Conservation (phyloP, 495 filamentous ascomycete species). For the Neohortaea acidophila region DNA sequence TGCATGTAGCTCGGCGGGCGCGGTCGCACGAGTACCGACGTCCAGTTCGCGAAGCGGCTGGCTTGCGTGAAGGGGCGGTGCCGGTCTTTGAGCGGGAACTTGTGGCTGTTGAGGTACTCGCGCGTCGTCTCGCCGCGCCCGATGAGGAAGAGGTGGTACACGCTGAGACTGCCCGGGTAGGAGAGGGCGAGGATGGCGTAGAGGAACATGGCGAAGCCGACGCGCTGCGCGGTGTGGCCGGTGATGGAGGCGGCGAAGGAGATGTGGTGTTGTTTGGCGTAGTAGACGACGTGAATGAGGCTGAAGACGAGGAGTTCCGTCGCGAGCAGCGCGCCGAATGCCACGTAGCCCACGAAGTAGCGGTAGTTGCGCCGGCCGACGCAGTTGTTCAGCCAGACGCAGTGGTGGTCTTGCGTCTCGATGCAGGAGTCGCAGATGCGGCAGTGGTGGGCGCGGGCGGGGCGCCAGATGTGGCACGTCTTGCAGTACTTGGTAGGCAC, state of each 20-base stretch:
- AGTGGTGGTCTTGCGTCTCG: slow-evolving; percentile 96
- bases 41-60: slow-evolving; percentile 61
- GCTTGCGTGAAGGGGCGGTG: slow-evolving; percentile 82
- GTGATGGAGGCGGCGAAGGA: slow-evolving; percentile 51
- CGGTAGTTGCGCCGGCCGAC: slow-evolving; percentile 95
- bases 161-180: slow-evolving; percentile 71
- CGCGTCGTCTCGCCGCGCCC: slow-evolving; percentile 84
- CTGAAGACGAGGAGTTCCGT: slow-evolving; percentile 61
- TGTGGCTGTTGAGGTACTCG: slow-evolving; percentile 89
- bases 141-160: slow-evolving; percentile 82
- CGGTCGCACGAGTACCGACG: slow-evolving; percentile 65
- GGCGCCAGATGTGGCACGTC: slow-evolving; percentile 91
- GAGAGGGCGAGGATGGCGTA: slow-evolving; percentile 58
- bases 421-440: slow-evolving; percentile 93
- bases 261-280: slow-evolving; percentile 41
- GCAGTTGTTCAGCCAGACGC: slow-evolving; percentile 98
- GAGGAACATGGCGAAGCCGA: slow-evolving; percentile 80
- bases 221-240: slow-evolving; percentile 39
- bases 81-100: slow-evolving; percentile 79
- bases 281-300: slow-evolving; percentile 64
- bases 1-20: slow-evolving; percentile 79
- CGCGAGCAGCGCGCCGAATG: slow-evolving; percentile 54
- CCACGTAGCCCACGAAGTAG: slow-evolving; percentile 88
- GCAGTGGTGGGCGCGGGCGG: slow-evolving; percentile 88
- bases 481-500: slow-evolving; percentile 96